Percentiles rank a stretch among this genome's conserved stretches.
Conservation (phyloP, 2,329 filamentous ascomycete genomes). For the Berkeleyomyces rouxiae region DNA sequence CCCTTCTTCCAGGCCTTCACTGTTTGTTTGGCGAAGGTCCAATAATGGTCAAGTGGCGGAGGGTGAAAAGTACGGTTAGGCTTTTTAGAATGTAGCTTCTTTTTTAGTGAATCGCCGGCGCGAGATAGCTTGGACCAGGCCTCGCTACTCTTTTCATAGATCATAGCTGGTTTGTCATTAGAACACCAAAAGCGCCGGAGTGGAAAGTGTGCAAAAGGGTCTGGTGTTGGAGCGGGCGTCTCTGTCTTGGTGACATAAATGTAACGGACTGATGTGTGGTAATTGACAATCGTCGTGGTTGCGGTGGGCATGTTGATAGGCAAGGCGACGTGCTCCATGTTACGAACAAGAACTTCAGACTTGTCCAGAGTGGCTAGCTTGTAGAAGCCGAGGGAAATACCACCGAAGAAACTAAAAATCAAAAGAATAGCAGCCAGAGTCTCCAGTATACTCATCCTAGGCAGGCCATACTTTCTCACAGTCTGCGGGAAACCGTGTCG, state of each 20-base stretch:
- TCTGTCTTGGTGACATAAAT: slow-evolving; percentile 10
- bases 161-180: neutral
- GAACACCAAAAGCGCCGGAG: slow-evolving; percentile 10
- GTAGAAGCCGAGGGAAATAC: neutral
- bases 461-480: neutral
- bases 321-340: neutral
- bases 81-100: neutral
- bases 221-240: neutral
- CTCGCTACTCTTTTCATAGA: neutral
- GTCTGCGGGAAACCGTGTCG: neutral
- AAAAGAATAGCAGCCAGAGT: neutral
- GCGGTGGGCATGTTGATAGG: neutral
- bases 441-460: neutral
- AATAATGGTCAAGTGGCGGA: neutral
- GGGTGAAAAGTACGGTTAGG: neutral
- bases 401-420: neutral
- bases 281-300: slow-evolving; percentile 10
- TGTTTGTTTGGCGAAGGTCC: neutral
- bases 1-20: neutral
- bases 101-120: neutral
- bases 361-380: neutral
- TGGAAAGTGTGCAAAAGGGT: neutral
- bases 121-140: neutral
- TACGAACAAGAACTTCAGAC: neutral
- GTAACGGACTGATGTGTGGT: slow-evolving; percentile 9